Conservation (phyloP, 2,329 filamentous ascomycete genomes). For the Alternaria triticina region DNA sequence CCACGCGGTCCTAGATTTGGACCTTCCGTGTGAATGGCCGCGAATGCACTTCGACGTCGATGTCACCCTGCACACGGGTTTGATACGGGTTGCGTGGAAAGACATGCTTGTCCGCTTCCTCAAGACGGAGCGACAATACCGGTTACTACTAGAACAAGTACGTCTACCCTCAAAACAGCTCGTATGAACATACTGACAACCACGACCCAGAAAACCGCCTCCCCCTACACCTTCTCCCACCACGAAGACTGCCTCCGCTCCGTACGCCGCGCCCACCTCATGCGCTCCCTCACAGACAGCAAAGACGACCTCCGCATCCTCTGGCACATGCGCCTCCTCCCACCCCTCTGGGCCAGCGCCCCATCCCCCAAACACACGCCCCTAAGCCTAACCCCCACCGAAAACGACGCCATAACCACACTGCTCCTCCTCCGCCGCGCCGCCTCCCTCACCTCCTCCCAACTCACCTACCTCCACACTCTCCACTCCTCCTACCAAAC, state of each 20-base stretch:
- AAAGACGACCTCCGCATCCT: constrained; percentile 21
- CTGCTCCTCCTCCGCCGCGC: constrained; percentile 34
- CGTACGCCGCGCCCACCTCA: constrained; percentile 33
- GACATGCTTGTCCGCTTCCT: constrained; percentile 30
- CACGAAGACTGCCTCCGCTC: constrained; percentile 38
- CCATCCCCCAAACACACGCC: constrained; percentile 8
- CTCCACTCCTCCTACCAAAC: constrained; percentile 25
- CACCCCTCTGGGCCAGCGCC: constrained; percentile 29
- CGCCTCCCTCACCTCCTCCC: constrained; percentile 18
- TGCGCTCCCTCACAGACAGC: constrained; percentile 12
- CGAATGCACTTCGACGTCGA: constrained; percentile 12
- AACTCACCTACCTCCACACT: constrained; percentile 24
- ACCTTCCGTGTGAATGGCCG: constrained; percentile 16
- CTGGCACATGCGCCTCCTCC: constrained; percentile 31
- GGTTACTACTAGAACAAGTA: constrained; percentile 30
- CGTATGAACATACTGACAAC: not conserved
- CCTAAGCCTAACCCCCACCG: constrained; percentile 16
- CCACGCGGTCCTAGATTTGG: constrained; percentile 33
- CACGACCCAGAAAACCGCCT: constrained; percentile 15
- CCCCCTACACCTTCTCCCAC: constrained; percentile 27
- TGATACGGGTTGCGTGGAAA: constrained; percentile 30
- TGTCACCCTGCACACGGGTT: constrained; percentile 5
- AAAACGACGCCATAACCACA: constrained; percentile 23
- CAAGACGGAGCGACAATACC: constrained; percentile 28
- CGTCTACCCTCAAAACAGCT: not conserved